Conservation (phyloP, 352 stramenopile species). For the Globisporangium sylvaticum region DNA sequence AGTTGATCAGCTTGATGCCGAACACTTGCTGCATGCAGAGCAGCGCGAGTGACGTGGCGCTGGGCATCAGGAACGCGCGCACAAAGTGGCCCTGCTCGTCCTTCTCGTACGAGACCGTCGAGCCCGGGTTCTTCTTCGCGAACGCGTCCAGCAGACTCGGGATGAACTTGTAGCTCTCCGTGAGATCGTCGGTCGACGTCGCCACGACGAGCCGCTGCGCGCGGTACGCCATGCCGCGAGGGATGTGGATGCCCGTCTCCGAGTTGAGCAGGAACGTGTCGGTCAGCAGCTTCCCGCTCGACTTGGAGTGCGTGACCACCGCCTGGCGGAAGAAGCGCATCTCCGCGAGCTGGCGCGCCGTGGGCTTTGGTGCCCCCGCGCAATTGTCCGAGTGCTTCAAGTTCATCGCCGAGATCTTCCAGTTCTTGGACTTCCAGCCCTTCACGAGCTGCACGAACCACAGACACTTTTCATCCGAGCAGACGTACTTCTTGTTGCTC, state of each 20-base stretch:
- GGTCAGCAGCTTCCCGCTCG: constrained; percentile 71
- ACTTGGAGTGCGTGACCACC: constrained; percentile 76
- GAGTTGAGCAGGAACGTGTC: constrained; percentile 71
- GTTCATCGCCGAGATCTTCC: constrained; percentile 86
- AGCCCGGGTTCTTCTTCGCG: constrained; percentile 67
- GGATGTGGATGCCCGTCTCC: constrained; percentile 75
- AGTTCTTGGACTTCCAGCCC: constrained; percentile 81
- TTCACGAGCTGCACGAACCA: constrained; percentile 80
- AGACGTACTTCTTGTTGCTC: constrained; percentile 86
- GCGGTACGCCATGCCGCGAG: constrained; percentile 73
- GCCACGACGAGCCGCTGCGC: constrained; percentile 68
- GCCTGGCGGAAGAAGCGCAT: constrained; percentile 82
- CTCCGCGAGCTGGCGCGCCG: constrained; percentile 69
- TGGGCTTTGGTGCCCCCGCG: constrained; percentile 55
- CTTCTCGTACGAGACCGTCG: constrained; percentile 57
- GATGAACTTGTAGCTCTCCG: constrained; percentile 85
- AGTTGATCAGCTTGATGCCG: constrained; percentile 69
- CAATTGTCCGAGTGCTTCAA: constrained; percentile 71
- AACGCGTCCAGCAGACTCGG: constrained; percentile 69
- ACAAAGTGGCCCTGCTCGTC: constrained; percentile 62
- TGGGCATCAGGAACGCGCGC: constrained; percentile 76
- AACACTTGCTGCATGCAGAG: constrained; percentile 64
- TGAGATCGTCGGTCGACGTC: constrained; percentile 70
- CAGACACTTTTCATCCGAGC: constrained; percentile 64
- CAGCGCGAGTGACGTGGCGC: constrained; percentile 41